Conservation (phyloP, 306 rosid species). For the Arachis stenosperma region DNA sequence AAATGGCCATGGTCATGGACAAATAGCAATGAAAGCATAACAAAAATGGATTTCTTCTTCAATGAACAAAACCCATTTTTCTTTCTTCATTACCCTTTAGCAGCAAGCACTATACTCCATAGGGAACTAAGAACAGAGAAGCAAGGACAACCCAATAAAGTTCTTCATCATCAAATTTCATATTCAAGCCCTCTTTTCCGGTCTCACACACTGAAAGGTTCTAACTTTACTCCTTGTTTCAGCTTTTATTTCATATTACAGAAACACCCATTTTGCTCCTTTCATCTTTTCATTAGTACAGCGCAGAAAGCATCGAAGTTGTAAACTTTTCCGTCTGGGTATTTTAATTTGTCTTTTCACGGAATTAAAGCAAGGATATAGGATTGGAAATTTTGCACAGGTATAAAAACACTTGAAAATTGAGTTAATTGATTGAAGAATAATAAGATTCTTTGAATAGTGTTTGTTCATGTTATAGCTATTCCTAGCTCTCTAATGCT, state of each 20-base stretch:
- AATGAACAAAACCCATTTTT: background rate
- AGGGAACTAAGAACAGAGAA: background rate
- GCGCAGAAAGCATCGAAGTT: background rate
- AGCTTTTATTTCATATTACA: background rate
- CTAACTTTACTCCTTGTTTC: background rate
- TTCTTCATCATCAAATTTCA: background rate
- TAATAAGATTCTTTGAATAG: background rate
- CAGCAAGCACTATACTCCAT: background rate
- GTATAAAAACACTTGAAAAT: background rate
- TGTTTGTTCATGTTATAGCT: background rate
- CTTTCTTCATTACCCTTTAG: background rate
- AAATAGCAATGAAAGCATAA: background rate
- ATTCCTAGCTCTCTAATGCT: conserved; percentile 6
- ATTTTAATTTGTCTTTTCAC: background rate
- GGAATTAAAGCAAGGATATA: background rate
- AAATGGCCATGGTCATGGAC: background rate
- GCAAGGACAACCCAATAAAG: background rate
- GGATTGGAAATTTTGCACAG: background rate
- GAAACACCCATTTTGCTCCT: background rate
- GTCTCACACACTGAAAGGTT: conserved; percentile 1
- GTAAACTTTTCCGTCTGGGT: background rate
- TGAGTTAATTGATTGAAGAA: background rate
- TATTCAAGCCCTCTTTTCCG: background rate
- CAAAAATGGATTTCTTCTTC: background rate
- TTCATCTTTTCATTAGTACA: background rate